Evolutionary conservation across 305 asterid genomes (phyloP).

Genomic region (Stenogyne calaminthoides): DNA sequence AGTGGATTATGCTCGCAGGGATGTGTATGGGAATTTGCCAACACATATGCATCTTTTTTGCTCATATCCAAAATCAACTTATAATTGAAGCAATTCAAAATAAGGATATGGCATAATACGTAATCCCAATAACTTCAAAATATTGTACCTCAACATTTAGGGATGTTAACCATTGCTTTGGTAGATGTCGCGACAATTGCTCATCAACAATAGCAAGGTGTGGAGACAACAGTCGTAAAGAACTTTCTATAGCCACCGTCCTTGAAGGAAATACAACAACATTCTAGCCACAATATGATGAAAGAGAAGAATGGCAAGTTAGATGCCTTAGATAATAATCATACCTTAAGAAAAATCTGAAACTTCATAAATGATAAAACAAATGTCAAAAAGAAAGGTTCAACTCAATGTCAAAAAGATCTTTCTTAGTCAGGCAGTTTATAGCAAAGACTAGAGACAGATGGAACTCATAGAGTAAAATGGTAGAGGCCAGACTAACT

Average conservation of each 20-base stretch:
- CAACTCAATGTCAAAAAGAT: slow-evolving; percentile 9
- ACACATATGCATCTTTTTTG: neutral
- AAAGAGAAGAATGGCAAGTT: slow-evolving; percentile 29
- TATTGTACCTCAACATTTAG: slow-evolving; percentile 66
- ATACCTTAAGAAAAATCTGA: neutral
- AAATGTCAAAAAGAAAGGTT: slow-evolving; percentile 4
- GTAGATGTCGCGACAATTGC: slow-evolving; percentile 72
- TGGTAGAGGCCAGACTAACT: neutral
- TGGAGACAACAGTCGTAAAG: slow-evolving; percentile 81
- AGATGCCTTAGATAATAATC: slow-evolving; percentile 26
- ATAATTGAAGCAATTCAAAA: slow-evolving; percentile 1
- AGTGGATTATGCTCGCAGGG: neutral
- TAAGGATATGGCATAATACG: neutral
- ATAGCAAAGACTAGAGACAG: neutral
- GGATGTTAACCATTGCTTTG: slow-evolving; percentile 88
- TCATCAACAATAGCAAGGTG: slow-evolving; percentile 94
- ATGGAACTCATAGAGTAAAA: slow-evolving; percentile 9
- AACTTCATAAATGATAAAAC: slow-evolving; percentile 14
- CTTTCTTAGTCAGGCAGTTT: neutral
- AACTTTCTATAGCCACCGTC: slow-evolving; percentile 86
- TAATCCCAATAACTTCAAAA: slow-evolving; percentile 23
- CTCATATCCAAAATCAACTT: neutral
- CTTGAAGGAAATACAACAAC: slow-evolving; percentile 90
- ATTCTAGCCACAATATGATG: slow-evolving; percentile 47
- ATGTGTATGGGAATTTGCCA: neutral